Evolutionary conservation across 371 early-diverging fungal genomes (phyloP), one percentile per base, ranked within the genome.

Genomic region (Funneliformis caledonium): DNA sequence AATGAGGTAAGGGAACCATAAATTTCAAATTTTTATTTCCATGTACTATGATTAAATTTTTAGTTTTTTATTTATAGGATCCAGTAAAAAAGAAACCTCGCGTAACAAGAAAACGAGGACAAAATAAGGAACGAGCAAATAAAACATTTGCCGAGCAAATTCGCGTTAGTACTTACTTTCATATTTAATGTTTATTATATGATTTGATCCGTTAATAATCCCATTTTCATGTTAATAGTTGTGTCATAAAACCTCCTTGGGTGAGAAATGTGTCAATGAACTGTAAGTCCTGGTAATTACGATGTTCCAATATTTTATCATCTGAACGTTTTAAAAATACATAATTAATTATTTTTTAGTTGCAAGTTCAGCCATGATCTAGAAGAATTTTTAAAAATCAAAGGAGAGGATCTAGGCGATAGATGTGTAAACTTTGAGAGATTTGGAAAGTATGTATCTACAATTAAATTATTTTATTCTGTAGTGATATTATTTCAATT

Each of bases 321-420:
- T n/a, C 2, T 26, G n/a, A 64, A 22, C 31, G 26, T 64, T 26
- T 31, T 33, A 26, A 64, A 11, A 6, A 31, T 64, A 64, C 1
- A 64, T 31, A 31, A 31, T 8, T 31, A 5, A 26, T 64, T 65
- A 31, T 33, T 26, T 65, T 26, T 31, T 65, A 65, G 65, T 33
- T 94, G 95, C 84, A 88, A 86, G 79, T 91, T 86, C 62, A 89
- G 88, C 79, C 95, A 95, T 84, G 92, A 94, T 80, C 72, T 93
- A 7, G 86, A 88, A 19, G 88, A 79, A 19, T 95, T 91, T 76
- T 69, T 95, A 80, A 86, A 83, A 0, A 80, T 82, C 9, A 93
- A 92, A 72, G 93, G 87, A 4, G 88, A 90, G 8, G 98, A 98
- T 82, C 78, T 97, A 31, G 95, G 94, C 0, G 85, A 86, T n/a